phyloP scores from a whole-genome alignment of 2,329 filamentous ascomycete genomes.

The Cercospora sp. region DNA sequence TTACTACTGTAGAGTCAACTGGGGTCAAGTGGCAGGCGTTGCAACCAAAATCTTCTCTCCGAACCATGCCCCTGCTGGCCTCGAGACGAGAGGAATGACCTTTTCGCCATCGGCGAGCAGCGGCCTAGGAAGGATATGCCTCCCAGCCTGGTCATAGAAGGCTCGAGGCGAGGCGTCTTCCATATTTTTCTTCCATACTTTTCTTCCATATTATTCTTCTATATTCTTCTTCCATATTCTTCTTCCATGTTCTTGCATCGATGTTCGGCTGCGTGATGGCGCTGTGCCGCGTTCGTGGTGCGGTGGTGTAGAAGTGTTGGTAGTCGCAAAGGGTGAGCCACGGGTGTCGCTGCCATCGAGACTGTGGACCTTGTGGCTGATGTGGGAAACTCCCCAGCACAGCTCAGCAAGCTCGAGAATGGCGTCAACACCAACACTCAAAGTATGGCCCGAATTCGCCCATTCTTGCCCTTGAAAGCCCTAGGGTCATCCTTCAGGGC shows the following conservation, averaged over 20 bases:
- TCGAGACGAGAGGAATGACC: background rate
- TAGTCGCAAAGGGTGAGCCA: background rate
- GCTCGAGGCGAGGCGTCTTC: too few species aligned
- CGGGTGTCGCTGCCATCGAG: background rate
- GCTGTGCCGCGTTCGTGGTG: background rate
- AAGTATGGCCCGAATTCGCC: background rate
- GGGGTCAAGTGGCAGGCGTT: background rate
- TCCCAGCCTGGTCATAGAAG: too few species aligned
- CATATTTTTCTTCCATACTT: too few species aligned
- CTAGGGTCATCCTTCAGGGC: background rate
- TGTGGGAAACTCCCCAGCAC: background rate
- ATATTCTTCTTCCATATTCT: too few species aligned
- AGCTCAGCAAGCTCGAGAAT: constrained; percentile 9
- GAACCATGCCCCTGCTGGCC: background rate
- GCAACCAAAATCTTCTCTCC: background rate
- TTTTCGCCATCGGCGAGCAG: background rate
- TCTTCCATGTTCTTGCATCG: too few species aligned
- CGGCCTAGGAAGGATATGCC: too few species aligned
- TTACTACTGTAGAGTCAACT: background rate
- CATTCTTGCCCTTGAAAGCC: background rate
- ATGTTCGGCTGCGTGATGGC: too few species aligned
- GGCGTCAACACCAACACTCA: constrained; percentile 7
- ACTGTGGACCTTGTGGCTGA: background rate
- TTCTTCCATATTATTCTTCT: too few species aligned
- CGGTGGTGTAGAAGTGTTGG: background rate